Evolutionary conservation across 2,329 filamentous ascomycete species (phyloP).

Genomic region (Apiospora malaysiana): DNA sequence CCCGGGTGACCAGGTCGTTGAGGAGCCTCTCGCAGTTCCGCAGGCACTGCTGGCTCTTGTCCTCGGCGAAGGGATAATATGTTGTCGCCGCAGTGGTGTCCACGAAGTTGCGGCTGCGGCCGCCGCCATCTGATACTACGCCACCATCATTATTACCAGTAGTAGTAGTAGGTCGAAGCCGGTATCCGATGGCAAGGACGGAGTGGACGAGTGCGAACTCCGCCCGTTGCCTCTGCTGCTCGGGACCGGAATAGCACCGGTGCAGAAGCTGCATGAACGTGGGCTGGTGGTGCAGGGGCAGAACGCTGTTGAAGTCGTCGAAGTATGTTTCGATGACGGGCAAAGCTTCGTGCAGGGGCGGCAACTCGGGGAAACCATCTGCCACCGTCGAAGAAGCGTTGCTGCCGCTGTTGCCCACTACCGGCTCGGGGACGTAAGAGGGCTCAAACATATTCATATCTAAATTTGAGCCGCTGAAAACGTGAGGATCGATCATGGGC

Average conservation of each 20-base stretch:
- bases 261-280: constrained; percentile 45
- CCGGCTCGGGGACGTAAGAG: not conserved
- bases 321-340: constrained; percentile 47
- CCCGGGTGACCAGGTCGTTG: constrained; percentile 44
- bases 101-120: constrained; percentile 11
- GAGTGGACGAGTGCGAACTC: constrained; percentile 47
- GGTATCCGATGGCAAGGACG: constrained; percentile 45
- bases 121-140: too few relatives aligned
- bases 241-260: constrained; percentile 40
- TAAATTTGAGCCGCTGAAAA: not conserved
- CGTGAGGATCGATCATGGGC: not conserved
- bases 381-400: not conserved
- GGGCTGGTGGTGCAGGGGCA: constrained; percentile 45
- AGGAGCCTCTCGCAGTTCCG: constrained; percentile 46
- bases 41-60: constrained; percentile 38
- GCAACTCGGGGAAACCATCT: constrained; percentile 26
- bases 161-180: constrained; percentile 26
- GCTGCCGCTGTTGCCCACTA: not conserved
- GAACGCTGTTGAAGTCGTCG: constrained; percentile 40
- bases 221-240: constrained; percentile 31
- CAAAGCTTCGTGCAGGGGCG: constrained; percentile 42
- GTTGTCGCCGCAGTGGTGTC: constrained; percentile 28
- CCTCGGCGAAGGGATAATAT: constrained; percentile 27
- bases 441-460: not conserved
- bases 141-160: too few relatives aligned